Conservation (phyloP, 352 stramenopile species). For the Pseudoperonospora humuli region DNA sequence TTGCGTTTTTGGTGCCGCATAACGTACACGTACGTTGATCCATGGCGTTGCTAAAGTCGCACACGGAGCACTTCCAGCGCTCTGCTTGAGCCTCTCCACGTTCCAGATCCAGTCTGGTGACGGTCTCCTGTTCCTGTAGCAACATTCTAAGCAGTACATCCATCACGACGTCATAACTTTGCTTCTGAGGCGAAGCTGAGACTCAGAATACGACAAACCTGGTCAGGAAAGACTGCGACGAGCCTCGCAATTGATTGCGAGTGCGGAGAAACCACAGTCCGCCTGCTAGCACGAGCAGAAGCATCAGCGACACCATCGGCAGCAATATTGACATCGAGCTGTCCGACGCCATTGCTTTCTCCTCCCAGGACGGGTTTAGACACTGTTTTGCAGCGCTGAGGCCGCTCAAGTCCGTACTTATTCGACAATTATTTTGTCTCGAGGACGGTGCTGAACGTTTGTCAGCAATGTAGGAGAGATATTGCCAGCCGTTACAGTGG, state of each 20-base stretch:
- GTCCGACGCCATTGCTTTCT: conserved; percentile 18
- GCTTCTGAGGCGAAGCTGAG: not conserved
- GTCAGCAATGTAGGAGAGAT: no score
- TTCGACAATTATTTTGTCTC: not conserved
- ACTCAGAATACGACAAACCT: conserved; percentile 19
- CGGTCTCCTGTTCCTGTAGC: conserved; percentile 42
- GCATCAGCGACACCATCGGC: conserved; percentile 53
- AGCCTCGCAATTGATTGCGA: conserved; percentile 24
- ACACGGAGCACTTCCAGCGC: conserved; percentile 72
- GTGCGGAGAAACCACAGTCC: conserved; percentile 61
- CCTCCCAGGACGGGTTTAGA: not conserved
- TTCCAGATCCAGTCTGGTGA: conserved; percentile 69
- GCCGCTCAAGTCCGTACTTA: not conserved
- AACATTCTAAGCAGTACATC: conserved; percentile 32
- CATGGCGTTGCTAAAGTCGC: conserved; percentile 69
- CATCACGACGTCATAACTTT: no score
- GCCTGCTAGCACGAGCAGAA: conserved; percentile 58
- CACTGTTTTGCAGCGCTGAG: conserved; percentile 3
- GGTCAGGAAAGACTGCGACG: conserved; percentile 39
- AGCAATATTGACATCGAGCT: conserved; percentile 61
- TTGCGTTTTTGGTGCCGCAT: conserved; percentile 63
- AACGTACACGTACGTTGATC: conserved; percentile 55
- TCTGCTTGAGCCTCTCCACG: conserved; percentile 48
- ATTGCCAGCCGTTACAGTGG: no score
- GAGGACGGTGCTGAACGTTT: not conserved